A percentile compares a stretch with the other conserved stretches of the same genome.
phyloP scores from a whole-genome alignment of 768 basidiomycete species.

The Sarcomyxa edulis region DNA sequence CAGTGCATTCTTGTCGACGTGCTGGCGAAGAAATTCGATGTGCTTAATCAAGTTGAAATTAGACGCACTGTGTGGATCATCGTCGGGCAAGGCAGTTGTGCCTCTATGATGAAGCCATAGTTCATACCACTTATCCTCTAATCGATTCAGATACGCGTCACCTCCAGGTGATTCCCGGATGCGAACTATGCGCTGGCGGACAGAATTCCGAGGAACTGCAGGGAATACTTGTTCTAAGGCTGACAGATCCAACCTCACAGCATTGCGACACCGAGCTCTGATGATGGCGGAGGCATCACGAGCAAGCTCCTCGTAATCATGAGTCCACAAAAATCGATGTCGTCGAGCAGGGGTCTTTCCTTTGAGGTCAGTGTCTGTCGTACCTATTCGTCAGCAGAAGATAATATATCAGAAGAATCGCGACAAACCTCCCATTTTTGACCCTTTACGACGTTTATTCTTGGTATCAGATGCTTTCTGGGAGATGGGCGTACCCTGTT shows the following conservation, averaged over 20 bases:
- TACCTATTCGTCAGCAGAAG: too few relatives aligned
- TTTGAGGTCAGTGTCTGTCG: conserved; percentile 13
- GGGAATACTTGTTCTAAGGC: conserved; percentile 80
- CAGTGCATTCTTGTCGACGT: conserved; percentile 86
- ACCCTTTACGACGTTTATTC: too few relatives aligned
- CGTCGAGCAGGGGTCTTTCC: conserved; percentile 36
- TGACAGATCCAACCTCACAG: conserved; percentile 59
- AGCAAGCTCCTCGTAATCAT: conserved; percentile 84
- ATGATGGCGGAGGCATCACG: conserved; percentile 83
- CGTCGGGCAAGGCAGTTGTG: conserved; percentile 63
- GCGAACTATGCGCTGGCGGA: conserved; percentile 62
- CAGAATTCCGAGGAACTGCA: conserved; percentile 63
- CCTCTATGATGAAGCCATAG: conserved; percentile 73
- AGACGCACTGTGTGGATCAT: conserved; percentile 56
- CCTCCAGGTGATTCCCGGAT: conserved; percentile 59
- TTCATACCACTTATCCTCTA: conserved; percentile 79
- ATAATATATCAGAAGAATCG: too few relatives aligned
- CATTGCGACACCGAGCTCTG: conserved; percentile 64
- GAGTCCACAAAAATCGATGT: conserved; percentile 77
- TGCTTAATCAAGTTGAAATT: conserved; percentile 83
- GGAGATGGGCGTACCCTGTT: conserved; percentile 41
- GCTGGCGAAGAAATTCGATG: conserved; percentile 70
- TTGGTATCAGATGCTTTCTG: too few relatives aligned
- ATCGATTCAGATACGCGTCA: conserved; percentile 68
- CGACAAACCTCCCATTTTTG: too few relatives aligned